Base-by-base conservation (phyloP, 129 eudicot species). In the Arctium lappa region DNA sequence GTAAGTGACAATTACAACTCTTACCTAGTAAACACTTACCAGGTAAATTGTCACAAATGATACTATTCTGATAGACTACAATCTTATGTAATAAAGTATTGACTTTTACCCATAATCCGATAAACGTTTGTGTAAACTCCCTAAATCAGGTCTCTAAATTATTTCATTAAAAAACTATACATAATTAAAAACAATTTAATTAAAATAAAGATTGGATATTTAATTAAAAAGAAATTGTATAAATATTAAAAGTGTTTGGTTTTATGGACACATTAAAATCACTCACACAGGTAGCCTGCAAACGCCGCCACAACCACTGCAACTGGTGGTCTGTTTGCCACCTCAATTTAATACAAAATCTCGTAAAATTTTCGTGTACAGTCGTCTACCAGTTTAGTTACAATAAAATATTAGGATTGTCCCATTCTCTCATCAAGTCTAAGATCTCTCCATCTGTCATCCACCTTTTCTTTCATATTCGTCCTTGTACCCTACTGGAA, bases 401-500 rank as follows among this genome's bases (percentile, higher is more conserved):
- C 88, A 71, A 48, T 76, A 71, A 40, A 77, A 48, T 85, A 27
- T 56, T 22, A 22, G 27, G 74, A 60, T 69, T 46, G 86, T 90
- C 91, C 15, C 76, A 76, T 73, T 89, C 91, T 84, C 6, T 69
- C 34, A 90, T 89, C 93, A 30, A 1, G 83, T 82, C 86, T 84
- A 22, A 22, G 27, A 22, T 22, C n/a, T 0, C 0, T 69, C 91
- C 95, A 92, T 92, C 92, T 94, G 94, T 77, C 85, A 65, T 1
- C 30, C 77, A 71, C 9, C 32, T 53, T 5, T 56, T 81, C 79
- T 5, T 56, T 81, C 79, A 77, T 88, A 84, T 84, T 88, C 86
- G 87, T 86, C 89, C 94, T 84, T 86, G 84, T 82, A 87, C 98
- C 97, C 84, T 82, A 87, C 98, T 94, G 93, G 89, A 87, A 93